Evolutionary conservation across 768 basidiomycete species (phyloP).

Genomic region (Leccinum rimulosum): DNA sequence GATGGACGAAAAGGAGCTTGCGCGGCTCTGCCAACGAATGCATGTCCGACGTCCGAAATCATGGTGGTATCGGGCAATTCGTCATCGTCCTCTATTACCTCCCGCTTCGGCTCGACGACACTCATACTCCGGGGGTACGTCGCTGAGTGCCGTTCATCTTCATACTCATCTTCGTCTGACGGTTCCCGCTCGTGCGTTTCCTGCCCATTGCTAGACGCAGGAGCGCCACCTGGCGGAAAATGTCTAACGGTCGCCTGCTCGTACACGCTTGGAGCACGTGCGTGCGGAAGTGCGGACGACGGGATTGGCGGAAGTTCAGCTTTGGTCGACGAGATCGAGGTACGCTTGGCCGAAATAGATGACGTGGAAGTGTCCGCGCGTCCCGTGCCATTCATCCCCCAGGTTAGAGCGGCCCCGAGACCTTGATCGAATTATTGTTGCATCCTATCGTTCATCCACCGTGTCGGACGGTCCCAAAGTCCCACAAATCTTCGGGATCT

Average conservation of each 20-base stretch:
- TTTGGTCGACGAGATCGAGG: constrained; percentile 49
- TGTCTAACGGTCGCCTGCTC: constrained; percentile 62
- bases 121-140: constrained; percentile 46
- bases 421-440: constrained; percentile 50
- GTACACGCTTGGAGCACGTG: constrained; percentile 35
- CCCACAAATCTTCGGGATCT: constrained; percentile 88
- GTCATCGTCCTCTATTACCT: constrained; percentile 47
- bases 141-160: constrained; percentile 53
- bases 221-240: neutral
- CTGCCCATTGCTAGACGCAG: constrained; percentile 23
- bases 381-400: constrained; percentile 67
- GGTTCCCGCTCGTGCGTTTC: constrained; percentile 43
- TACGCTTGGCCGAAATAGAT: constrained; percentile 28
- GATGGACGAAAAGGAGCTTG: too few relatives aligned
- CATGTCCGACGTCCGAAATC: too few relatives aligned
- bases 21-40: too few relatives aligned
- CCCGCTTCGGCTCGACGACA: constrained; percentile 36
- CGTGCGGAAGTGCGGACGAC: constrained; percentile 33
- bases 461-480: constrained; percentile 94
- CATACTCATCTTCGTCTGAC: constrained; percentile 67
- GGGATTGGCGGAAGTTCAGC: constrained; percentile 63
- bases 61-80: constrained; percentile 74
- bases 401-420: constrained; percentile 69
- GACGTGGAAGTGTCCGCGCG: constrained; percentile 37
- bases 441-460: constrained; percentile 70